Evolutionary conservation across 2,329 filamentous ascomycete species (phyloP), one percentile per base, ranked within the genome.

Genomic region (Cordyceps cateniannulata): DNA sequence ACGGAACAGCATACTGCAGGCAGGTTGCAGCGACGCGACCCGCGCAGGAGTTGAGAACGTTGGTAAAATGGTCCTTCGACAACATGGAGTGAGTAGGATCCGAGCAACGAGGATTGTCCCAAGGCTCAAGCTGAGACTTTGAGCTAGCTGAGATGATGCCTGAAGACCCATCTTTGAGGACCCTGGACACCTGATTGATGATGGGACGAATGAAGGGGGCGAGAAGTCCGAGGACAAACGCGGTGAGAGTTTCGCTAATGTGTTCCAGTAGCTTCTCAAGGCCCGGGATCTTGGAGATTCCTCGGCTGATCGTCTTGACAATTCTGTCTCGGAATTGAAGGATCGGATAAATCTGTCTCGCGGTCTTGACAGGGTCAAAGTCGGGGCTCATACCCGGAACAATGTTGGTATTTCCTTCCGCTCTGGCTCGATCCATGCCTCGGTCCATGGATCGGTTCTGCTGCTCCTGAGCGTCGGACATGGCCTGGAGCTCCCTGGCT

Each of bases 301-400:
- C 88, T 44, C 85, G 84, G 69, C 86, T 91, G 73, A 99, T 92
- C 45, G 87, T 84, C 66, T 91, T 91, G 55, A 97, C 93, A 59
- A 99, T 92, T 69, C 89, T 95, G 78, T 99, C 95, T 62, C 93
- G 85, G 79, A 98, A 99, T 63, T 90, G 84, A 0, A 99, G 82
- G 63, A 99, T 96, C 1, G 95, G 95, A 69, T 98, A 98, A 65
- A 99, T 97, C 75, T 96, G 86, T 44, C 82, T 79, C 16, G 88
- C 83, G 0, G 87, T 88, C 73, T 91, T 87, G 66, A 90, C 83
- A 0, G 90, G 88, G 68, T 97, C 93, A 62, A 96, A 90, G 69
- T 82, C 79, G 16, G 85, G 79, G 68, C 85, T 88, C 80, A 93
- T 90, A 6, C 89, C 91, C 22, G 88, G 89, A 10, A 92, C 84